Evolutionary conservation across 2,329 filamentous ascomycete species (phyloP).

Genomic region (Phialophora macrospora): DNA sequence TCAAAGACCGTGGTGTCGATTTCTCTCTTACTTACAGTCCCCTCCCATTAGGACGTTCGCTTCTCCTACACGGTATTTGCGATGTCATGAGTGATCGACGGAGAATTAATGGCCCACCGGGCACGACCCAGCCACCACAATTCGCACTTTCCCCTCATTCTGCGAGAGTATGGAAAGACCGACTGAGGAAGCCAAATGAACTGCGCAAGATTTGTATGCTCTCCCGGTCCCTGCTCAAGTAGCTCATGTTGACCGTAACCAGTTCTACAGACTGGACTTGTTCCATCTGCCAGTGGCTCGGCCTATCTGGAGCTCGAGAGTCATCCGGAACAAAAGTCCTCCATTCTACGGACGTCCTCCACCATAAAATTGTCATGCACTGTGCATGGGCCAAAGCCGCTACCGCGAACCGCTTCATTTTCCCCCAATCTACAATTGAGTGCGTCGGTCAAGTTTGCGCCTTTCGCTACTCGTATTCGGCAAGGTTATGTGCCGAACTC

Average conservation of each 20-base stretch:
- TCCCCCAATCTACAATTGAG: slow-evolving; percentile 89
- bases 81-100: slow-evolving; percentile 77
- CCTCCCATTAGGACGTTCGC: slow-evolving; percentile 22
- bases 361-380: slow-evolving; percentile 91
- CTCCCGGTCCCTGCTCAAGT: neutral
- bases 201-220: slow-evolving; percentile 84
- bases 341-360: slow-evolving; percentile 59
- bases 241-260: slow-evolving; percentile 16
- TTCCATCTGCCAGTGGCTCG: slow-evolving; percentile 90
- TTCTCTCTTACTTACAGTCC: neutral
- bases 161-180: slow-evolving; percentile 55
- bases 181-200: slow-evolving; percentile 68
- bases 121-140: slow-evolving; percentile 74
- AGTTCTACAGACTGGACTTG: slow-evolving; percentile 91
- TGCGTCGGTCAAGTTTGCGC: slow-evolving; percentile 94
- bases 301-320: slow-evolving; percentile 67
- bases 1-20: neutral
- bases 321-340: slow-evolving; percentile 46
- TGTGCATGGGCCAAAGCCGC: slow-evolving; percentile 87
- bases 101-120: slow-evolving; percentile 84
- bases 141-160: slow-evolving; percentile 62
- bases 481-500: slow-evolving; percentile 85
- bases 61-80: slow-evolving; percentile 33
- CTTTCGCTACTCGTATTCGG: slow-evolving; percentile 83
- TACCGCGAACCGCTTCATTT: slow-evolving; percentile 88